phyloP scores from a whole-genome alignment of 2,329 filamentous ascomycete species.

The Sporothrix euskadiensis region DNA sequence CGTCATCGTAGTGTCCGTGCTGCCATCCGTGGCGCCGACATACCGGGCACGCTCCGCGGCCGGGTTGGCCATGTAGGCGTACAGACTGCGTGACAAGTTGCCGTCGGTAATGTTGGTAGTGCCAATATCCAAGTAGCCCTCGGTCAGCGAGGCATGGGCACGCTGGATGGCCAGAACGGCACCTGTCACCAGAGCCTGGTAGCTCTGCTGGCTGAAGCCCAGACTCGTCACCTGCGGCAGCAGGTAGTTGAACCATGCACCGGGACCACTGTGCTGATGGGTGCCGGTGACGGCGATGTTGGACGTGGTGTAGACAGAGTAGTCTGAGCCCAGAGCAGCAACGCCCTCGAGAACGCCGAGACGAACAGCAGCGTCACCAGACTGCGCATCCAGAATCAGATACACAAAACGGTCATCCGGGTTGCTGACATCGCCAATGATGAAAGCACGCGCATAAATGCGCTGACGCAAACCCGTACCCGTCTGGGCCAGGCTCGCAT shows the following conservation, averaged over 20 bases:
- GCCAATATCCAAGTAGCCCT: slow-evolving; percentile 69
- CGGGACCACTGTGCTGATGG: slow-evolving; percentile 88
- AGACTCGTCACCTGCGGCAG: slow-evolving; percentile 86
- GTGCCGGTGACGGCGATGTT: slow-evolving; percentile 91
- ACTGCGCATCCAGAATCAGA: slow-evolving; percentile 80
- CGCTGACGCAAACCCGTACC: slow-evolving; percentile 85
- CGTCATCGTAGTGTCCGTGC: slow-evolving; percentile 68
- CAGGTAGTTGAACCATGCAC: slow-evolving; percentile 92
- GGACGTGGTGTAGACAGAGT: slow-evolving; percentile 71
- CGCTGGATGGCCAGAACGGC: slow-evolving; percentile 77
- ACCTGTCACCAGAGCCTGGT: slow-evolving; percentile 84
- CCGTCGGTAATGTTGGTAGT: slow-evolving; percentile 69
- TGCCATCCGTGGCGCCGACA: slow-evolving; percentile 50
- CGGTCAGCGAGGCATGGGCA: slow-evolving; percentile 70
- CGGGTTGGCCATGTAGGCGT: slow-evolving; percentile 84
- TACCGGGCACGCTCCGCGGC: slow-evolving; percentile 72
- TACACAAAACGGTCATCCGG: slow-evolving; percentile 78
- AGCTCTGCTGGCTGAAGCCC: slow-evolving; percentile 84
- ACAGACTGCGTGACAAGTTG: slow-evolving; percentile 87
- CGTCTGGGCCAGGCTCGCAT: slow-evolving; percentile 79
- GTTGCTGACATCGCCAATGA: slow-evolving; percentile 68
- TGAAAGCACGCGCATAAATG: slow-evolving; percentile 85
- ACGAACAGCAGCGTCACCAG: slow-evolving; percentile 84
- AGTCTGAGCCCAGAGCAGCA: slow-evolving; percentile 66
- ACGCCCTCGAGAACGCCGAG: slow-evolving; percentile 83